These are phyloP conservation scores for Penicillium vulpinum DNA, from an alignment of 2,329 filamentous ascomycete genomes.

Conservation along the genomic window DNA sequence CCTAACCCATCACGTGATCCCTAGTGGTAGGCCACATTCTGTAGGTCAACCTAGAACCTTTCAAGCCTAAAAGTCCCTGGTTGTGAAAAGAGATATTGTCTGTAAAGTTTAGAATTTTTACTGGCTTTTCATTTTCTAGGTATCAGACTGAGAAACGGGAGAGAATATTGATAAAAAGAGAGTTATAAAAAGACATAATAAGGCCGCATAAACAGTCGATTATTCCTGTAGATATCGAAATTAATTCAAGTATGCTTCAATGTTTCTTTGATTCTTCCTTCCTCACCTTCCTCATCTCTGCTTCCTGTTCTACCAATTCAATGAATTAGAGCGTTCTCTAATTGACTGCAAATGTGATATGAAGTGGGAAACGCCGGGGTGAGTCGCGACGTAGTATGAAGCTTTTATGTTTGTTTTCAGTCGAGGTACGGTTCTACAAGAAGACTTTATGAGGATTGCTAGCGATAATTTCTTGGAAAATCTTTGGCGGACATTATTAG, in stretches of 20 bases:
- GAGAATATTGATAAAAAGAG: too few species aligned
- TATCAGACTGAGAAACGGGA: too few species aligned
- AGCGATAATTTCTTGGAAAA: constrained; percentile 26
- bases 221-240: not conserved
- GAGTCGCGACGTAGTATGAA: constrained; percentile 19
- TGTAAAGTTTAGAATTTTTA: too few species aligned
- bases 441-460: constrained; percentile 48
- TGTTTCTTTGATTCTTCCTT: not conserved
- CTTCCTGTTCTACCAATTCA: constrained; percentile 5
- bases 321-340: too few species aligned
- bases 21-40: not conserved
- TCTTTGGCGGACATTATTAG: constrained; percentile 34
- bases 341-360: too few species aligned
- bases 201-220: too few species aligned
- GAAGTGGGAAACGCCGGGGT: constrained; percentile 44
- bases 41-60: not conserved
- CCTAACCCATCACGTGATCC: not conserved
- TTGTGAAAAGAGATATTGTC: not conserved
- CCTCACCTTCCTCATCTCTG: not conserved
- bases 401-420: constrained; percentile 25
- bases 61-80: not conserved
- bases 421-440: constrained; percentile 54
- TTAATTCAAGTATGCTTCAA: not conserved
- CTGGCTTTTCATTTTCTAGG: too few species aligned
- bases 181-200: too few species aligned